phyloP scores from a whole-genome alignment of 179 eudicot species.

The Silene vulgaris region DNA sequence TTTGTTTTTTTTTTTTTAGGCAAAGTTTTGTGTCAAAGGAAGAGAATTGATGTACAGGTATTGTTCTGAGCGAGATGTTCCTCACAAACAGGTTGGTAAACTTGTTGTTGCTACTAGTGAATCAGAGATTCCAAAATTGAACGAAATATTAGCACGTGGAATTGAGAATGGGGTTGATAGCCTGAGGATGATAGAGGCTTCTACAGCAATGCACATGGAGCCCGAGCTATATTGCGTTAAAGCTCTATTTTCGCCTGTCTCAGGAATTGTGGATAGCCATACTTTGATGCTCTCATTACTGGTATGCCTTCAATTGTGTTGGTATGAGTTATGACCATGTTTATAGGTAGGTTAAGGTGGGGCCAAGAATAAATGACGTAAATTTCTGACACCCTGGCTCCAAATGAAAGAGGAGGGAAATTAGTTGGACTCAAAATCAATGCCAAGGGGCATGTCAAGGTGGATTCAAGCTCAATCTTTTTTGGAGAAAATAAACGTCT shows the following conservation, averaged over 20 bases:
- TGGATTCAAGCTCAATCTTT: not conserved
- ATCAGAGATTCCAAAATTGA: slow-evolving; percentile 66
- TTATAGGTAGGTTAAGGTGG: not conserved
- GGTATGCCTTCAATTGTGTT: slow-evolving; percentile 40
- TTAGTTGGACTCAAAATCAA: not conserved
- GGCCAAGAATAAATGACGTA: not conserved
- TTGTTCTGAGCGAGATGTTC: slow-evolving; percentile 63
- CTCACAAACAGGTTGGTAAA: slow-evolving; percentile 85
- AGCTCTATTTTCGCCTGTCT: slow-evolving; percentile 71
- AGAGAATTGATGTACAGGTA: slow-evolving; percentile 71
- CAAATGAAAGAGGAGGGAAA: not conserved
- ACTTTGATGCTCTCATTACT: slow-evolving; percentile 72
- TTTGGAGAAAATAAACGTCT: no score
- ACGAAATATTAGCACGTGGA: slow-evolving; percentile 52
- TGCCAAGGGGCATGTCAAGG: not conserved
- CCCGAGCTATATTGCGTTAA: slow-evolving; percentile 73
- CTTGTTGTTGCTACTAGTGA: slow-evolving; percentile 78
- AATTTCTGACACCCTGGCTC: not conserved
- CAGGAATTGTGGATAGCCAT: slow-evolving; percentile 83
- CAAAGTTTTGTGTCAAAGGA: slow-evolving; percentile 69
- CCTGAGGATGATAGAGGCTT: slow-evolving; percentile 66
- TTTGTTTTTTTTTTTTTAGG: slow-evolving; percentile 30
- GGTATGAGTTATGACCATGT: slow-evolving; percentile 2
- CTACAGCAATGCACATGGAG: slow-evolving; percentile 69
- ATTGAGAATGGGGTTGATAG: slow-evolving; percentile 72